These are phyloP conservation scores for Mycena capillaripes DNA, from an alignment of 768 basidiomycete genomes.

Conservation along the genomic window DNA sequence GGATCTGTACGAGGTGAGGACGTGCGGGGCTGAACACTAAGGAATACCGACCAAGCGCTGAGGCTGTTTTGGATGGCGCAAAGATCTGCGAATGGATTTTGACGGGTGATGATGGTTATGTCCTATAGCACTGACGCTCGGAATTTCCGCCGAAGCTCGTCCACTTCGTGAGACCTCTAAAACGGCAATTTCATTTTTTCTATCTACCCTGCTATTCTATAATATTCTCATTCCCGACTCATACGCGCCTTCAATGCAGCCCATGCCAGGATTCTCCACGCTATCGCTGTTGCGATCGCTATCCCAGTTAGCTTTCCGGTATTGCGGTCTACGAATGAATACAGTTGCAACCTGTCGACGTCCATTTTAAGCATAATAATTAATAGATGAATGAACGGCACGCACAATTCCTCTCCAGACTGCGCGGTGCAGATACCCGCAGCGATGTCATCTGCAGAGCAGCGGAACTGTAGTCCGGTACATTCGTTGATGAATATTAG, in stretches of 20 bases:
- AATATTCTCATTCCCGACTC: conserved; percentile 26
- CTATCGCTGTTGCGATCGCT: conserved; percentile 19
- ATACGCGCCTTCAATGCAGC: conserved; percentile 31
- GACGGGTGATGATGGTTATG: not conserved
- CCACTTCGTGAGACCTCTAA: no score
- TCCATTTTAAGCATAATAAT: not conserved
- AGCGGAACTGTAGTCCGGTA: conserved; percentile 34
- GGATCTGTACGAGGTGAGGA: conserved; percentile 21
- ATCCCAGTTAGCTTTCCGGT: conserved; percentile 33
- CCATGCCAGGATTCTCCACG: conserved; percentile 35
- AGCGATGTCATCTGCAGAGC: conserved; percentile 30
- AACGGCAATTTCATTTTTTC: no score
- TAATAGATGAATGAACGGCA: not conserved
- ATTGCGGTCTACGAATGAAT: conserved; percentile 35
- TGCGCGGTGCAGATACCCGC: conserved; percentile 33
- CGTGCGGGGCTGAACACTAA: not conserved
- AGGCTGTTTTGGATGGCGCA: conserved; percentile 25
- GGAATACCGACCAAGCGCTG: conserved; percentile 22
- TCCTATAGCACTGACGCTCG: not conserved
- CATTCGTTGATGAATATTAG: conserved; percentile 38
- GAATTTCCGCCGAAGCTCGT: not conserved
- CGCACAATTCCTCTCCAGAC: conserved; percentile 34
- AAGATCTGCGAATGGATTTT: not conserved
- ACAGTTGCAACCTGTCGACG: conserved; percentile 27
- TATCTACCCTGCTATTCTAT: no score